Base-by-base conservation (phyloP, 306 rosid genomes). In the Cucurbita pepo region DNA sequence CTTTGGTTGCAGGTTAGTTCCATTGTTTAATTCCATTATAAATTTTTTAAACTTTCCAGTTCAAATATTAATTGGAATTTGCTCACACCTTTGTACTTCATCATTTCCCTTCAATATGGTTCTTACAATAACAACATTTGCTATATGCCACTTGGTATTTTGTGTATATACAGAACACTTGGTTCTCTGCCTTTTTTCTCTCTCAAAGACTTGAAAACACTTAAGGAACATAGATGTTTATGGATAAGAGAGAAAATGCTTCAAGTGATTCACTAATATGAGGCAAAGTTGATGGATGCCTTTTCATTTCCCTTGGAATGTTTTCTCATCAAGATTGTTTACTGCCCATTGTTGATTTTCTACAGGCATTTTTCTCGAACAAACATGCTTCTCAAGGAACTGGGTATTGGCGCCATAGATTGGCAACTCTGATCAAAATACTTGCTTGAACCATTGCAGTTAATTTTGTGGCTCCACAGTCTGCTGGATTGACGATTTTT, bases 361-460 rank as follows among this genome's bases (percentile, higher is more conserved):
- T 21, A 78, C 89, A 90, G 97, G 88, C 98, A 94, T 85, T 94
- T 90, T 84, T 94, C 97, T 77, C 85, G 80, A 77, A 89, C 96
- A 16, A 94, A 94, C 82, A 74, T 83, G 73, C 91, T 87, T 81
- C 85, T 90, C 74, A 85, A 90, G 87, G 76, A 87, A 84, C 80
- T 57, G 86, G 89, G 87, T 8, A 57, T 63, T 61, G 36, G 71
- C 76, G 75, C 97, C 47, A 94, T 94, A 52, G 95, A 90, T 74
- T 94, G 98, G 98, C 89, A 94, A 79, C 91, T 94, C 36, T 90
- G 79, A 82, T 61, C 36, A 50, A 71, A 41, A 41, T 55, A 58
- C 21, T 57, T 36, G 56, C 71, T 47, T 22, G 53, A 55, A 67
- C 44, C 52, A 34, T 45, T 77, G 58, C 41, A 56, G 63, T 56